These are phyloP conservation scores for Moesziomyces sp. DNA, from an alignment of 1,284 basidiomycete species.

Conservation along the genomic window DNA sequence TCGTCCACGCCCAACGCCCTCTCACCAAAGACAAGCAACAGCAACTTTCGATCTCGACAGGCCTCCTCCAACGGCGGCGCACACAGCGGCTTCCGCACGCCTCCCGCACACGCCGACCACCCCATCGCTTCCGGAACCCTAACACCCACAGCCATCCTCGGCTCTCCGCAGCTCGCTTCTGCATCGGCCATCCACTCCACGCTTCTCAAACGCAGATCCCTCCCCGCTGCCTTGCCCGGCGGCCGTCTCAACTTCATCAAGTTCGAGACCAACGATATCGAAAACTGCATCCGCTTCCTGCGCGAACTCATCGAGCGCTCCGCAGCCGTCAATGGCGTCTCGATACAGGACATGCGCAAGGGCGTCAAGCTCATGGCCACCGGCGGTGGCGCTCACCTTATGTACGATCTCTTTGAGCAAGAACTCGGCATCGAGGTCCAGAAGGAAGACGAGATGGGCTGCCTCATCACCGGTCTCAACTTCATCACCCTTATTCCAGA, in stretches of 20 bases:
- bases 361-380: conserved; percentile 98
- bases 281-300: conserved; percentile 85
- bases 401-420: conserved; percentile 82
- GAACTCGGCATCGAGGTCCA: conserved; percentile 84
- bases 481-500: conserved; percentile 96
- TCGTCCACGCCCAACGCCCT: conserved; percentile 24
- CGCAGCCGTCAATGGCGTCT: conserved; percentile 86
- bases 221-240: conserved; percentile 72
- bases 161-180: conserved; percentile 27
- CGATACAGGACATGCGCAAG: conserved; percentile 87
- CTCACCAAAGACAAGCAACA: conserved; percentile 30
- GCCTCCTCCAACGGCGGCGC: conserved; percentile 19
- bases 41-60: conserved; percentile 46
- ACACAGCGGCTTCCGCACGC: conserved; percentile 33
- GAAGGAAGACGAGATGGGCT: conserved; percentile 98
- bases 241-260: conserved; percentile 97
- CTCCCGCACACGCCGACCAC: conserved; percentile 42
- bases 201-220: conserved; percentile 56
- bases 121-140: conserved; percentile 54
- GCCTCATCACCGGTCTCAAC: conserved; percentile 93
- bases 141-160: conserved; percentile 57
- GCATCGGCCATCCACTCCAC: conserved; percentile 56
- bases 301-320: conserved; percentile 86
- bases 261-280: conserved; percentile 91
- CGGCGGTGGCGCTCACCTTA: conserved; percentile 94